Conservation (phyloP, 1,139 yeast species). For the Schwanniomyces etchellsii region DNA sequence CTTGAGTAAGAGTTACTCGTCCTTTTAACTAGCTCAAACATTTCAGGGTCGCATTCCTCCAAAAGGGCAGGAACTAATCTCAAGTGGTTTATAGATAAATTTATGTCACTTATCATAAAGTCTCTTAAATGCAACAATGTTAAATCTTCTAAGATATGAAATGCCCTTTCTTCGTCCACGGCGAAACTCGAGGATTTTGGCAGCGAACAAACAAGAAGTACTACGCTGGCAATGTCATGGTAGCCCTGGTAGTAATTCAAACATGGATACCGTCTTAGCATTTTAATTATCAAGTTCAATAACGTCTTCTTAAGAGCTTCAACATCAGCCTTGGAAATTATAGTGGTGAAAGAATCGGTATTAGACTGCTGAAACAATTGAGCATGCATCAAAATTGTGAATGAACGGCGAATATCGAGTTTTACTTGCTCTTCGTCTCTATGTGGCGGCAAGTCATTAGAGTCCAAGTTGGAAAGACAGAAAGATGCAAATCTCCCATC, state of each 20-base stretch:
- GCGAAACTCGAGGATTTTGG: constrained; percentile 10
- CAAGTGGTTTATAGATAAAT: constrained; percentile 61
- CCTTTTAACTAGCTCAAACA: constrained; percentile 45
- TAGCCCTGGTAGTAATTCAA: constrained; percentile 86
- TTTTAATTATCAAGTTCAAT: constrained; percentile 41
- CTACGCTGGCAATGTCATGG: constrained; percentile 76
- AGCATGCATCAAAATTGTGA: constrained; percentile 35
- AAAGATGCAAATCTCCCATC: constrained; percentile 5
- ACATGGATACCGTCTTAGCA: constrained; percentile 56
- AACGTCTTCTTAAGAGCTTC: constrained; percentile 36
- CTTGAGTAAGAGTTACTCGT: constrained; percentile 24
- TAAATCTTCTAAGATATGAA: constrained; percentile 48
- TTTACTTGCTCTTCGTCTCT: constrained; percentile 74
- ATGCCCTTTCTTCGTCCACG: constrained; percentile 34
- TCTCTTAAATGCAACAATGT: constrained; percentile 70
- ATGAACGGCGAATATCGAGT: constrained; percentile 73
- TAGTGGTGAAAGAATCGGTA: constrained; percentile 28
- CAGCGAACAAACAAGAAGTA: constrained; percentile 48
- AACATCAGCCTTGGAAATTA: constrained; percentile 29
- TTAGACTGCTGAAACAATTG: constrained; percentile 15
- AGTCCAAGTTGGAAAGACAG: constrained; percentile 18
- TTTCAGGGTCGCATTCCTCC: constrained; percentile 39
- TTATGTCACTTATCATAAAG: constrained; percentile 71
- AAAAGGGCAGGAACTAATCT: constrained; percentile 60
- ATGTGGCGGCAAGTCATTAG: constrained; percentile 40